Base-by-base conservation (phyloP, 1,284 basidiomycete species). In the Rhodotorula sp. region DNA sequence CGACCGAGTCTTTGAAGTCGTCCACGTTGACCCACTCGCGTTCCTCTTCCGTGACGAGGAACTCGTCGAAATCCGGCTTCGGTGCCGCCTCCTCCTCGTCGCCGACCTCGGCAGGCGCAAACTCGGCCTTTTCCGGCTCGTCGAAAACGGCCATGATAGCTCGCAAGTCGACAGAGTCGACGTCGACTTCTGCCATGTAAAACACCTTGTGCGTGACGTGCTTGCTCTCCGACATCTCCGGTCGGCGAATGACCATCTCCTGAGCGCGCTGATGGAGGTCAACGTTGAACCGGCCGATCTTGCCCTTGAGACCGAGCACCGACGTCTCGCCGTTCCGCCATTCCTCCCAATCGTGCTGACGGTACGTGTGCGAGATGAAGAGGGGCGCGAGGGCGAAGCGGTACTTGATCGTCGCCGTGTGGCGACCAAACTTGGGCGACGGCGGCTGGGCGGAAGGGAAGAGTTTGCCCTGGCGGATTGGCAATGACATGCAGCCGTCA, bases 261-360 rank as follows among this genome's bases (percentile, higher is more conserved):
- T 96, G 90, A 75, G 92, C 90, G 67, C 94, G 87, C 82, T 97
- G 94, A 80, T 98, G 96, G 83, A 97, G 86, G 79, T 98, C 96
- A 52, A 91, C 90, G 75, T 91, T 89, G 80, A 98, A 90, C 49
- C 88, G 86, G 57, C 89, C 88, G 54, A 96, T 86, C 74, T 90
- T 86, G 14, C 89, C 90, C 81, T 98, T 98, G 79, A 88, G 71
- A 5, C 95, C 95, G 57, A 97, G 86, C 79, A 89, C 89, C 10
- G 89, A 87, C 5, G 90, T 90, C 54, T 89, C 86, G 2, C 92
- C 93, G 71, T 89, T 86, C 0, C 84, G 84, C 91, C 92, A 95
- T 51, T 92, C 85, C 34, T 86, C 87, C 79, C 87, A 84, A 1
- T 86, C 87, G 69, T 92, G 88, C 79, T 96, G 92, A 43, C 88